Base-by-base conservation (phyloP, 768 basidiomycete species). In the Daedalea quercina region DNA sequence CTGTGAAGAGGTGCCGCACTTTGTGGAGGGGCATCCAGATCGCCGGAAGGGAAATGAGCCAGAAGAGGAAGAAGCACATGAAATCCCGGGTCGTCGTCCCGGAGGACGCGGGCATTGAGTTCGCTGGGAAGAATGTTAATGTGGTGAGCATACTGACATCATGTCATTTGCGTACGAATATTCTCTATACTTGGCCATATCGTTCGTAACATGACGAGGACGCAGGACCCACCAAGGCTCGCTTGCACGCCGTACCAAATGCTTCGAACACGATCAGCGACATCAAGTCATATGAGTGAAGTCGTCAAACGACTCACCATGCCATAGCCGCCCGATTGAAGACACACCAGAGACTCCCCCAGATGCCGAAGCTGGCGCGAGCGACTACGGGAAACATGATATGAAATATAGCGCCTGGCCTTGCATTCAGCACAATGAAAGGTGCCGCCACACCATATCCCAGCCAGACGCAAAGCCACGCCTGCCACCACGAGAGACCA, bases 11-110 rank as follows among this genome's bases (percentile, higher is more conserved):
- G 65, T 89, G 85, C 41, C 84, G 84, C 84, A 89, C 85, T 62
- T 85, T 77, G 71, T 92, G 87, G 47, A 90, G 81, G 12, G 87
- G 88, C 58, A 89, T 84, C 85, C 85, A 90, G 59, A 90, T 84
- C 17, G 84, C 82, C 11, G 87, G 87, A 31, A 91, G 76, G 28
- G 82, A 86, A 35, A 89, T 75, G 25, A 90, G 69, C 84, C 87
- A 92, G 74, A 91, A 94, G 53, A 93, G 73, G 75, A 93, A 85
- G 79, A 93, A 93, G 58, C 81, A 81, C 71, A 89, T 70, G 59
- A 85, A 87, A 69, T 87, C 81, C 50, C 78, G 76, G n/a, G 85
- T 84, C 51, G 75, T 85, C 26, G 81, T 90, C 43, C 88, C 87
- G 54, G 86, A 81, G 13, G 82, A 84, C 22, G 72, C 76, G n/a